These are phyloP conservation scores for Plectosphaerella plurivora DNA, from an alignment of 2,329 filamentous ascomycete species.

Conservation along the genomic window DNA sequence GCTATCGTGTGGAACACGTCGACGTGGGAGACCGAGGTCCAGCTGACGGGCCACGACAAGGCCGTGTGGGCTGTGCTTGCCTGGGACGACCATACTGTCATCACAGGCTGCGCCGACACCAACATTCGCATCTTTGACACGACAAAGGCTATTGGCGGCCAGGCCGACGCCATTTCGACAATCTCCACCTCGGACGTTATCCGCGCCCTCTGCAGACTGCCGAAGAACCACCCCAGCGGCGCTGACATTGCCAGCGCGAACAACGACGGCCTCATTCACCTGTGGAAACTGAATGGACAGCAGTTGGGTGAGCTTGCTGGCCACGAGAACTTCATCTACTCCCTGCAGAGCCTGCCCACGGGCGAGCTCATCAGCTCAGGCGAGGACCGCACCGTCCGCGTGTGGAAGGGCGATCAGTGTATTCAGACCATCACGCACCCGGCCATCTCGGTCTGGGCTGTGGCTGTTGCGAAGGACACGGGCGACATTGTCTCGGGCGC, in stretches of 20 bases:
- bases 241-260: slow-evolving; percentile 93
- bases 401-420: slow-evolving; percentile 82
- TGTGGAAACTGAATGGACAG: slow-evolving; percentile 80
- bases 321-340: slow-evolving; percentile 94
- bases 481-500: slow-evolving; percentile 93
- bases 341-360: slow-evolving; percentile 69
- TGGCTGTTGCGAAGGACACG: slow-evolving; percentile 74
- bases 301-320: slow-evolving; percentile 75
- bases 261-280: slow-evolving; percentile 82
- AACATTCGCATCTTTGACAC: slow-evolving; percentile 81
- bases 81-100: slow-evolving; percentile 71
- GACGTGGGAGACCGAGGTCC: slow-evolving; percentile 73
- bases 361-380: slow-evolving; percentile 88
- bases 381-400: slow-evolving; percentile 86
- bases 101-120: slow-evolving; percentile 92
- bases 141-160: slow-evolving; percentile 50
- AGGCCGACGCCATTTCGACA: slow-evolving; percentile 46
- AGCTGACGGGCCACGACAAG: slow-evolving; percentile 66
- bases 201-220: slow-evolving; percentile 81
- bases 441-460: slow-evolving; percentile 92
- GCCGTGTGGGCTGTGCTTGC: slow-evolving; percentile 91
- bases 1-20: slow-evolving; percentile 82
- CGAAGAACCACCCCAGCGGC: slow-evolving; percentile 68
- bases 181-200: slow-evolving; percentile 75
- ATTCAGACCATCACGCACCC: slow-evolving; percentile 96